Evolutionary conservation across 2,329 filamentous ascomycete genomes (phyloP), one percentile per base, ranked within the genome.

Genomic region (Fusarium metavorans): DNA sequence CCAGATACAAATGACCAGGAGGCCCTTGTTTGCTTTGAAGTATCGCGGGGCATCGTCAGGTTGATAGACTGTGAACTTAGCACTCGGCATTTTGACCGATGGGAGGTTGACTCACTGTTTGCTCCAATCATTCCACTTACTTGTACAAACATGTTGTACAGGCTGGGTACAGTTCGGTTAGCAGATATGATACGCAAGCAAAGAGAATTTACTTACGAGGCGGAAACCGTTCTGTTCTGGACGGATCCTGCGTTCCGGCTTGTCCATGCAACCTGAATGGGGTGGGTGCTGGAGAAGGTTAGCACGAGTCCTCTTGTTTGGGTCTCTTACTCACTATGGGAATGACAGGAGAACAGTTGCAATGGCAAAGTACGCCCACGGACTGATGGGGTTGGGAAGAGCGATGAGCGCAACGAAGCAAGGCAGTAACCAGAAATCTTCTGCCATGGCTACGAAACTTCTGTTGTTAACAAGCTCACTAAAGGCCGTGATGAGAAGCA

Each of bases 231-330:
- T 35, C 90, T 82, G 37, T 89, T 91, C 52, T 89, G 85, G 4
- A 91, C 89, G 14, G 86, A 87, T 57, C 89, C 88, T 0, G 88
- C 86, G 74, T 91, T 91, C 59, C 89, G 84, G 34, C 87, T 89
- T 4, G 86, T 89, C 83, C 88, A 88, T 0, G 88, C 89, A 5
- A 90, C 89, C 39, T 90, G 83, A n/a, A 91, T 87, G 0, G 89
- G 88, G 76, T 91, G 87, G 7, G 80, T 80, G 64, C 80, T 81
- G 30, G 9, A 5, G 27, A 4, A n/a, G 16, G 23, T 72, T 58
- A 72, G 70, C 48, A 18, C 14, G 5, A 18, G 6, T 4, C 7
- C n/a, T 14, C 45, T 13, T 13, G 5, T 35, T 73, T 48, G 66
- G 6, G 56, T 20, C 67, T 23, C 23, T 1, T 57, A 87, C 80